These are phyloP conservation scores for Leccinum longicurvipes DNA, from an alignment of 768 basidiomycete genomes.

Conservation along the genomic window DNA sequence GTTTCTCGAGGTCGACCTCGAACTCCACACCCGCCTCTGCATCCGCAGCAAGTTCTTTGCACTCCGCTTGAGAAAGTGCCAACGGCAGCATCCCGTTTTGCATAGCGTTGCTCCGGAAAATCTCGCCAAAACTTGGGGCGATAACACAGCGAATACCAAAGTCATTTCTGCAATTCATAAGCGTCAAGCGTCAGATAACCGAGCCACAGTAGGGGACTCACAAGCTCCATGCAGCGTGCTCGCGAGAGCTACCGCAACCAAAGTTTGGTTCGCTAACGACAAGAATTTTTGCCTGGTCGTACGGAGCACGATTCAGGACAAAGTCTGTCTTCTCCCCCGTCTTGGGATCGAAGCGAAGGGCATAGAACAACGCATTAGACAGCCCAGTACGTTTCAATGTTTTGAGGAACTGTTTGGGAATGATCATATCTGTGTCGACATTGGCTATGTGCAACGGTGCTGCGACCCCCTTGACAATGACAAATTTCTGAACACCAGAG, in stretches of 20 bases:
- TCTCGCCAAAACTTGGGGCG: slow-evolving; percentile 87
- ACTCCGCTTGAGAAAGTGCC: slow-evolving; percentile 63
- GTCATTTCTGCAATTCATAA: slow-evolving; percentile 54
- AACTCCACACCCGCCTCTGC: slow-evolving; percentile 72
- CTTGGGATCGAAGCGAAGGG: slow-evolving; percentile 72
- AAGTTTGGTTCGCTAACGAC: slow-evolving; percentile 88
- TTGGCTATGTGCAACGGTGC: slow-evolving; percentile 81
- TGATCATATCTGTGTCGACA: slow-evolving; percentile 92
- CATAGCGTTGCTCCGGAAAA: slow-evolving; percentile 87
- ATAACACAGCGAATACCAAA: slow-evolving; percentile 89
- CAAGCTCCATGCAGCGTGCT: slow-evolving; percentile 89
- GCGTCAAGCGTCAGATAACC: neutral
- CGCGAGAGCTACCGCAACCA: slow-evolving; percentile 86
- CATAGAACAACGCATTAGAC: slow-evolving; percentile 77
- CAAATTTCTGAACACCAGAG: slow-evolving; percentile 60
- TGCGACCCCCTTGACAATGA: slow-evolving; percentile 66
- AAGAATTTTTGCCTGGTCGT: slow-evolving; percentile 71
- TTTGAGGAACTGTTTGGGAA: slow-evolving; percentile 92
- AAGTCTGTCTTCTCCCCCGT: slow-evolving; percentile 84
- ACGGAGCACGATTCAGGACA: slow-evolving; percentile 77
- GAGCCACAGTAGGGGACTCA: slow-evolving; percentile 36
- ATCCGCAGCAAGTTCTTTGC: slow-evolving; percentile 70
- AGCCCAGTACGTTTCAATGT: slow-evolving; percentile 88
- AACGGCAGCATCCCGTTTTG: slow-evolving; percentile 92
- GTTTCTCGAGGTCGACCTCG: slow-evolving; percentile 81